phyloP scores from a whole-genome alignment of 805 yeast species.

The Aciculoconidium aculeatum region DNA sequence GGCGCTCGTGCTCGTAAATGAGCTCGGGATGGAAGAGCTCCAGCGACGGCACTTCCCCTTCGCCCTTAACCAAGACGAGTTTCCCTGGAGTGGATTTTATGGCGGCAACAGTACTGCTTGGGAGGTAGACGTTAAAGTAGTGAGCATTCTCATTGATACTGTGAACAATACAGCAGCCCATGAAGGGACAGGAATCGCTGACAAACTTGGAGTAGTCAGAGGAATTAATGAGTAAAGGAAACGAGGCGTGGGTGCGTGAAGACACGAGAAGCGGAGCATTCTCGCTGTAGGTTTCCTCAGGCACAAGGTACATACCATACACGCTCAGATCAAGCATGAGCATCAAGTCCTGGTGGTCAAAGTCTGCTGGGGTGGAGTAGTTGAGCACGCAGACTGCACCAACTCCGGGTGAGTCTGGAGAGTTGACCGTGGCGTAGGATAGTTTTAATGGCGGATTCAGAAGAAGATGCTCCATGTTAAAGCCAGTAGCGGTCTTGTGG shows the following conservation, averaged over 20 bases:
- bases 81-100: too few relatives aligned
- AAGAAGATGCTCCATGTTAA: constrained; percentile 22
- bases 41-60: constrained; percentile 58
- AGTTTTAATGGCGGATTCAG: constrained; percentile 20
- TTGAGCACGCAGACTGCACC: constrained; percentile 21
- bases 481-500: constrained; percentile 12
- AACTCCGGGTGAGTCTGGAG: constrained; percentile 15
- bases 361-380: constrained; percentile 12
- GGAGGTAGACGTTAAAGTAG: constrained; percentile 53
- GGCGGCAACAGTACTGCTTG: too few relatives aligned
- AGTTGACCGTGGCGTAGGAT: constrained; percentile 18
- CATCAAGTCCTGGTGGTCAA: constrained; percentile 20
- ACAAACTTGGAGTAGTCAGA: too few relatives aligned
- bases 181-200: too few relatives aligned
- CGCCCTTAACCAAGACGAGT: constrained; percentile 52
- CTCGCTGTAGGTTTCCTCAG: constrained; percentile 11
- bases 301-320: constrained; percentile 33
- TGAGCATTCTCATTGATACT: constrained; percentile 43
- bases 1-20: constrained; percentile 15
- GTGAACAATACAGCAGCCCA: constrained; percentile 61
- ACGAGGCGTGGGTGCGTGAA: too few relatives aligned
- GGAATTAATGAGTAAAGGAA: too few relatives aligned
- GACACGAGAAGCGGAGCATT: constrained; percentile 1
- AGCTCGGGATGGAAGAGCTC: constrained; percentile 38
- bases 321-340: constrained; percentile 37